A percentile compares a stretch with the other conserved stretches of the same genome.
These are phyloP conservation scores for Skeletonema costatum DNA, from an alignment of 108 stramenopile species.

Conservation along the genomic window DNA sequence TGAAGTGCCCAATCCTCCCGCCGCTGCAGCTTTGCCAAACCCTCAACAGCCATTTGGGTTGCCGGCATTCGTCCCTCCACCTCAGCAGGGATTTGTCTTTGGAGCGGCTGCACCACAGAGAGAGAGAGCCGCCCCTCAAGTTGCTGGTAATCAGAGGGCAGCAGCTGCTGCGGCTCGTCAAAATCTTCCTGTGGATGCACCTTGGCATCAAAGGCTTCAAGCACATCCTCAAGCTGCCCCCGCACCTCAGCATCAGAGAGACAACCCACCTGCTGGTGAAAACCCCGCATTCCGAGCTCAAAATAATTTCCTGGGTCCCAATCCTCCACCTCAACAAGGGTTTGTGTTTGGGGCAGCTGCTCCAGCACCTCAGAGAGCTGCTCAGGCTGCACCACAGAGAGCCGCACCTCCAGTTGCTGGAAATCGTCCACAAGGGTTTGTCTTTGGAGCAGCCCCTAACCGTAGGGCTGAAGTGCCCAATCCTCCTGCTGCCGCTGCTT, in stretches of 20 bases:
- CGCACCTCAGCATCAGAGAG: no score
- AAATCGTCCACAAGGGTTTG: background rate
- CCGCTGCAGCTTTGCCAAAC: background rate
- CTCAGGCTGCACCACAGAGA: background rate
- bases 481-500: background rate
- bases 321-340: background rate
- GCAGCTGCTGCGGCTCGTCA: no score
- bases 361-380: no score
- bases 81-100: no score
- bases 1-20: background rate
- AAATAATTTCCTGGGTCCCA: no score
- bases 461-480: background rate
- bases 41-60: background rate
- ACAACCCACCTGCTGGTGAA: no score
- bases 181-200: no score
- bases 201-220: no score
- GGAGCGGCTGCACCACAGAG: no score
- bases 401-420: background rate
- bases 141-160: background rate
- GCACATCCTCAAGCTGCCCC: no score
- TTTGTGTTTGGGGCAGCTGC: background rate
- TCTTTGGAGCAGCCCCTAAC: background rate
- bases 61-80: no score
- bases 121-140: background rate
- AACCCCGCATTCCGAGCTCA: no score